phyloP scores from a whole-genome alignment of 129 eudicot genomes.

The carrot (Daucus carota) region DNA sequence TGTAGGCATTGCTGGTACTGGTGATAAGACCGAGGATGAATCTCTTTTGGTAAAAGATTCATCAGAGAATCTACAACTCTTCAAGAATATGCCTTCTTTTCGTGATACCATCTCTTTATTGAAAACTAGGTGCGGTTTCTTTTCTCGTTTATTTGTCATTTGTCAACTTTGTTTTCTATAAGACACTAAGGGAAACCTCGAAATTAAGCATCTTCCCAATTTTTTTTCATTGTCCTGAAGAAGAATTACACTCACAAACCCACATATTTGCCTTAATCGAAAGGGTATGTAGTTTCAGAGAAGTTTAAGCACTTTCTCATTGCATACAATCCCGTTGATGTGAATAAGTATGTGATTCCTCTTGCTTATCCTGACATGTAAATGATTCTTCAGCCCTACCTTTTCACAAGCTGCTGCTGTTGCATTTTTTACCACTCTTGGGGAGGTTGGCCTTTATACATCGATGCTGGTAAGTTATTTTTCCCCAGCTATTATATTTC shows the following conservation, averaged over 20 bases:
- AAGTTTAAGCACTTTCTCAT: neutral
- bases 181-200: neutral
- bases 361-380: neutral
- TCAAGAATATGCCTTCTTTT: conserved; percentile 29
- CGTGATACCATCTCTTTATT: conserved; percentile 31
- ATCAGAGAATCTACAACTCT: conserved; percentile 13
- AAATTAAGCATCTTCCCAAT: neutral
- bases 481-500: neutral
- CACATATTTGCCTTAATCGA: neutral
- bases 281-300: neutral
- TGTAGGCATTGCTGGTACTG: neutral
- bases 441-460: conserved; percentile 36
- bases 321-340: neutral
- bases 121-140: conserved; percentile 22
- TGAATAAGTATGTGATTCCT: conserved; percentile 12
- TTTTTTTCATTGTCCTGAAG: neutral
- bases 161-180: neutral
- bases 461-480: conserved; percentile 25
- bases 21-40: conserved; percentile 18
- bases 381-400: conserved; percentile 23
- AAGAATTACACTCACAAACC: neutral
- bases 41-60: conserved; percentile 25
- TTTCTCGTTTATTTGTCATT: neutral
- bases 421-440: conserved; percentile 33
- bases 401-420: conserved; percentile 37